These are phyloP conservation scores for Mucor lusitanicus DNA, from an alignment of 371 early-diverging fungal species.

Conservation along the genomic window DNA sequence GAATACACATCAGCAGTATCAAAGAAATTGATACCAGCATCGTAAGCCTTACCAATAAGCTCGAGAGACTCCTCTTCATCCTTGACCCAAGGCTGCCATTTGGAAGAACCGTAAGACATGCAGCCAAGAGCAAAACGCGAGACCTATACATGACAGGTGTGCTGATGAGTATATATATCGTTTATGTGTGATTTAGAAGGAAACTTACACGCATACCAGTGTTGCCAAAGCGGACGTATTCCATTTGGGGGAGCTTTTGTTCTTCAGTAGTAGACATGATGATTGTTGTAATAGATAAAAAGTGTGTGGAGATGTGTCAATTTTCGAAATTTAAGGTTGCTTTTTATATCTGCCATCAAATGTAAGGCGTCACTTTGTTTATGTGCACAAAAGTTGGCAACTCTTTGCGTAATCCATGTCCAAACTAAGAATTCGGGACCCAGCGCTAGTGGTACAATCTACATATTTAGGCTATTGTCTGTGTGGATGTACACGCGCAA, in stretches of 20 bases:
- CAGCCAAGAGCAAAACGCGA: slow-evolving; percentile 22
- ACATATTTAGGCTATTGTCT: no score
- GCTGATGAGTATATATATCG: background rate
- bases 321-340: background rate
- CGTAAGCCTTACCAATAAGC: slow-evolving; percentile 42
- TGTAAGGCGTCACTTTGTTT: no score
- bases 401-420: no score
- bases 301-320: background rate
- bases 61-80: slow-evolving; percentile 38
- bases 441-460: no score
- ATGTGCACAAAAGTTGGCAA: no score
- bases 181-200: no score
- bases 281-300: background rate
- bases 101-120: slow-evolving; percentile 37
- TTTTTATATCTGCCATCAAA: no score
- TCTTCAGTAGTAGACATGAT: background rate
- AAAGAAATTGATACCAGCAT: slow-evolving; percentile 49
- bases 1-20: slow-evolving; percentile 40
- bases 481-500: no score
- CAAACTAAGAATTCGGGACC: no score
- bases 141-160: background rate
- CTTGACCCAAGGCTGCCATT: slow-evolving; percentile 24
- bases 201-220: slow-evolving; percentile 20
- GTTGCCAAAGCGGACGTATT: slow-evolving; percentile 27
- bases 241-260: slow-evolving; percentile 10